Base-by-base conservation (phyloP, 1,284 basidiomycete species). In the Cutaneotrichosporon daszewskae region DNA sequence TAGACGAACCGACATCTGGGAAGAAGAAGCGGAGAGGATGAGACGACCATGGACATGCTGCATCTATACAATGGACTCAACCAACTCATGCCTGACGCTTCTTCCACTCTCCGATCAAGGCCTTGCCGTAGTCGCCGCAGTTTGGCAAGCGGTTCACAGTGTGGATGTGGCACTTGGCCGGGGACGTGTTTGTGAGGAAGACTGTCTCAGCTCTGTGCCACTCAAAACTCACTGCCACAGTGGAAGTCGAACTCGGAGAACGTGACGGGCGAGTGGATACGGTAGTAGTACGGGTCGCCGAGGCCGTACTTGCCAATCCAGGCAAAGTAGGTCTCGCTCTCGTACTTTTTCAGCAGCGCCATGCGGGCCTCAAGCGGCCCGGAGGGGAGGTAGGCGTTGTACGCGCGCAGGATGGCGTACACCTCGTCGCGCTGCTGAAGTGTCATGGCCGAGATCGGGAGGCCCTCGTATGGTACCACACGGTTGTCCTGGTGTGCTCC, bases 1-100 rank as follows among this genome's bases (percentile, higher is more conserved):
- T 89, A 20, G 82, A 85, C 9, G 54, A 53, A 23, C 28, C 29
- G 19, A n/a, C n/a, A n/a, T n/a, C n/a, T n/a, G 33, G 17, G 24
- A 49, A 43, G 40, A 45, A 43, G 48, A 22, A 25, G 36, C 18
- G 34, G 14, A 31, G 25, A 27, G 10, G 25, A 31, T 23, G 14
- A 28, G n/a, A n/a, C n/a, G n/a, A n/a, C n/a, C n/a, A n/a, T n/a
- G n/a, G n/a, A n/a, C n/a, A n/a, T n/a, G n/a, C n/a, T n/a, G n/a
- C n/a, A n/a, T n/a, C n/a, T n/a, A n/a, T n/a, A n/a, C n/a, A n/a
- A n/a, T n/a, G n/a, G n/a, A n/a, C n/a, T n/a, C n/a, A n/a, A n/a
- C n/a, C n/a, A n/a, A n/a, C n/a, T n/a, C n/a, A n/a, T n/a, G n/a
- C n/a, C n/a, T n/a, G n/a, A n/a, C n/a, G n/a, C n/a, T n/a, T n/a